Conservation (phyloP, 2,329 filamentous ascomycete genomes). For the Trichoderma afroharzianum region DNA sequence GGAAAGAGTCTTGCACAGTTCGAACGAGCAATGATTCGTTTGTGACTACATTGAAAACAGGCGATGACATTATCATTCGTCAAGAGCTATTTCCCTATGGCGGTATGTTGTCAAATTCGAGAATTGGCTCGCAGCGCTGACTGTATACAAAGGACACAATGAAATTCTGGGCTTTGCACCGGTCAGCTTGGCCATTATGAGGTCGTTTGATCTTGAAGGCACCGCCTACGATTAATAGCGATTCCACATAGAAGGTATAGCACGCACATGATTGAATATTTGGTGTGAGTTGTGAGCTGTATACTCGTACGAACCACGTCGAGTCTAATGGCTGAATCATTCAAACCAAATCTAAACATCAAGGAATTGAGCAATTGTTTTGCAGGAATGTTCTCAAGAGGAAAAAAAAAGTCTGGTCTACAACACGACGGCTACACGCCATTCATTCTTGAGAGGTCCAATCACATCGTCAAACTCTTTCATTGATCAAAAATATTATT, state of each 20-base stretch:
- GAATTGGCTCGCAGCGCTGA: background rate
- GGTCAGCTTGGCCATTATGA: constrained; percentile 61
- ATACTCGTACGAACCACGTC: background rate
- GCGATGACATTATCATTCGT: constrained; percentile 46
- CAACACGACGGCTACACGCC: background rate
- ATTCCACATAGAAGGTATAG: background rate
- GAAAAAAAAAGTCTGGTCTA: background rate
- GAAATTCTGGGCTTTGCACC: constrained; percentile 62
- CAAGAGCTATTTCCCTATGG: constrained; percentile 54
- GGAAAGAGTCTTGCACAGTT: constrained; percentile 46
- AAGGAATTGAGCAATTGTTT: background rate
- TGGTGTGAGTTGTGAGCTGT: background rate
- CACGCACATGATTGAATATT: background rate
- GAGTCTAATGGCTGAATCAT: background rate
- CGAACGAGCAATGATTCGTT: constrained; percentile 46
- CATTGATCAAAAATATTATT: background rate
- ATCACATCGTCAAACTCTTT: background rate
- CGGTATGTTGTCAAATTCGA: constrained; percentile 39
- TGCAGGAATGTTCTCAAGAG: background rate
- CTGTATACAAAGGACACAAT: constrained; percentile 57
- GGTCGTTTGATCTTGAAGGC: constrained; percentile 53
- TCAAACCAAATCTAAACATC: too few relatives aligned
- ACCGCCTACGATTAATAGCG: constrained; percentile 26
- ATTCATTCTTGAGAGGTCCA: background rate
- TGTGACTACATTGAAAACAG: constrained; percentile 42